Conservation (phyloP, 1,284 basidiomycete species). For the Xerocomus minutiporus region DNA sequence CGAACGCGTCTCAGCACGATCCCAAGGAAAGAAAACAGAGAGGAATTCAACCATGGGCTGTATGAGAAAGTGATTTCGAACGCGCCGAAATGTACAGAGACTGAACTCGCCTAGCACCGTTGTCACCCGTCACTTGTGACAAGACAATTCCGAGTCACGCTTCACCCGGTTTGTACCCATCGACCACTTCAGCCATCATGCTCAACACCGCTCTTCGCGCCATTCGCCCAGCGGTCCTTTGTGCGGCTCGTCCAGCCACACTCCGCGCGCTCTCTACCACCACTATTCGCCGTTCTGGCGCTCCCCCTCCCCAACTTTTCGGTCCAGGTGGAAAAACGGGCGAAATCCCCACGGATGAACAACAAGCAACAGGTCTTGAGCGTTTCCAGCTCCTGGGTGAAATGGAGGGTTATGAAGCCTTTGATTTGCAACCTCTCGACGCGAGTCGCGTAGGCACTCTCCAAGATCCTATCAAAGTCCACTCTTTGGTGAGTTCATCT, state of each 20-base stretch:
- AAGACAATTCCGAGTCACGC: conserved; percentile 22
- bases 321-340: conserved; percentile 75
- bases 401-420: conserved; percentile 85
- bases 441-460: conserved; percentile 86
- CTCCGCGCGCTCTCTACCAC: conserved; percentile 57
- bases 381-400: conserved; percentile 90
- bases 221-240: conserved; percentile 37
- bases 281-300: conserved; percentile 48
- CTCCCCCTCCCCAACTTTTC: conserved; percentile 64
- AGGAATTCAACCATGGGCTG: too few species aligned
- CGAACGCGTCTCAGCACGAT: neutral
- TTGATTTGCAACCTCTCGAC: conserved; percentile 86
- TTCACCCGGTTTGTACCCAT: conserved; percentile 26
- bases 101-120: too few species aligned
- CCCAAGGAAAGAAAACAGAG: neutral
- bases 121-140: conserved; percentile 27
- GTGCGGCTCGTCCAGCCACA: conserved; percentile 33
- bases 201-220: conserved; percentile 38
- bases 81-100: too few species aligned
- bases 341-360: conserved; percentile 76
- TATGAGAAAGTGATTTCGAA: too few species aligned
- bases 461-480: conserved; percentile 83
- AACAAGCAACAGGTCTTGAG: conserved; percentile 95
- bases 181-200: conserved; percentile 32
- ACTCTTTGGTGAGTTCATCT: conserved; percentile 69